Evolutionary conservation across 108 stramenopile species (phyloP).

Genomic region (Schizochytrium sp.): DNA sequence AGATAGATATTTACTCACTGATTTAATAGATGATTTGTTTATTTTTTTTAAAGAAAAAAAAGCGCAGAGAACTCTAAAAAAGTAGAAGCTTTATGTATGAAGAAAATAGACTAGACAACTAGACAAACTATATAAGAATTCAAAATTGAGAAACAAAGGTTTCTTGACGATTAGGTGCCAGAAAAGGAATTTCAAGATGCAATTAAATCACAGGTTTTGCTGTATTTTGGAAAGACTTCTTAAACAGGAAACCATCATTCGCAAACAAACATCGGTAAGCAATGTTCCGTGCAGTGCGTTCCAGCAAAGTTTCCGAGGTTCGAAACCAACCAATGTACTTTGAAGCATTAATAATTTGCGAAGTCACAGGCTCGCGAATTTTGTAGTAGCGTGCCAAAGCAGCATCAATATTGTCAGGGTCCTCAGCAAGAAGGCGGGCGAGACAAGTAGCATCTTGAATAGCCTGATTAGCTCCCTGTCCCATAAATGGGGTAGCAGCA

Average conservation of each 20-base stretch:
- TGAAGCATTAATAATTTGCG: neutral
- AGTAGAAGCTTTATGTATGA: too few species aligned
- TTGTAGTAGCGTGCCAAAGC: neutral
- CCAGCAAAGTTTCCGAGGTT: neutral
- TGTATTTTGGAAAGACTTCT: neutral
- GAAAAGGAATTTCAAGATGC: neutral
- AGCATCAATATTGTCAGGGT: neutral
- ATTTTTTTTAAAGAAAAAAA: too few species aligned
- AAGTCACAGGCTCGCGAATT: conserved; percentile 46
- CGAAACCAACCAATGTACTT: neutral
- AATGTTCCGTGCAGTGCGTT: neutral
- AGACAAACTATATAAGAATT: too few species aligned
- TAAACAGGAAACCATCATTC: neutral
- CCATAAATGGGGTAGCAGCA: conserved; percentile 94
- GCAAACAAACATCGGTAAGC: neutral
- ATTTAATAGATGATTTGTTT: too few species aligned
- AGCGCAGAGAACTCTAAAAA: too few species aligned
- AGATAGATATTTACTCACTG: too few species aligned
- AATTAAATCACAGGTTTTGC: neutral
- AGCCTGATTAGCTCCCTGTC: conserved; percentile 96
- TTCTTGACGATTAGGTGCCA: too few species aligned
- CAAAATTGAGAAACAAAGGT: too few species aligned
- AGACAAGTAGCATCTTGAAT: conserved; percentile 82
- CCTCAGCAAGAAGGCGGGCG: conserved; percentile 7
- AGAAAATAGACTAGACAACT: too few species aligned